Conservation (phyloP, 2,329 filamentous ascomycete genomes). For the Cordyceps farinosa region DNA sequence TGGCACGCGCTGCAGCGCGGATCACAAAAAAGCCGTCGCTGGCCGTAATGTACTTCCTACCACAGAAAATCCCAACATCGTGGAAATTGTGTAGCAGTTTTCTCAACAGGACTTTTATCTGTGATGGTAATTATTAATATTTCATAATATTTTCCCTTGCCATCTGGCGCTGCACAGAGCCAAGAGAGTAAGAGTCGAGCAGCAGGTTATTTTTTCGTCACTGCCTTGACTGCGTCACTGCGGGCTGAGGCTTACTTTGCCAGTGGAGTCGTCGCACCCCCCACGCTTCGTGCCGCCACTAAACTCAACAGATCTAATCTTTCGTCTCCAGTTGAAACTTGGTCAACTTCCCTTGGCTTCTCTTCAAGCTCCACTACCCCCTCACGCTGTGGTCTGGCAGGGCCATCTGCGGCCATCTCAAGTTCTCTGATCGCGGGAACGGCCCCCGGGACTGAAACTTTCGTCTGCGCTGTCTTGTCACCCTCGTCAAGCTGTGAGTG, state of each 20-base stretch:
- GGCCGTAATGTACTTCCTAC: no score
- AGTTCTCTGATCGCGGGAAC: not conserved
- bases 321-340: constrained; percentile 7
- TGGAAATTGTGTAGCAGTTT: no score
- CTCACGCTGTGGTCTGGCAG: not conserved
- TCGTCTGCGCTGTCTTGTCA: not conserved
- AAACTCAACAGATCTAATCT: constrained; percentile 18
- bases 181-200: no score
- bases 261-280: not conserved
- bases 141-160: no score
- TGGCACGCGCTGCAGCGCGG: no score
- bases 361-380: constrained; percentile 9
- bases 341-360: constrained; percentile 8
- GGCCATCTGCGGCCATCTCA: not conserved
- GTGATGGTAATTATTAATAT: no score
- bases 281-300: constrained; percentile 9
- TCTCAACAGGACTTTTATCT: no score
- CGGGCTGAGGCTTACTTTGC: not conserved
- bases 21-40: no score
- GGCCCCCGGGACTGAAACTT: no score
- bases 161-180: no score
- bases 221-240: not conserved
- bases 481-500: not conserved
- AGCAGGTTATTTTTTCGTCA: no score
- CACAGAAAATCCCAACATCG: no score